phyloP scores from a whole-genome alignment of 139 green algal genomes.

The Picochlorum sp. region DNA sequence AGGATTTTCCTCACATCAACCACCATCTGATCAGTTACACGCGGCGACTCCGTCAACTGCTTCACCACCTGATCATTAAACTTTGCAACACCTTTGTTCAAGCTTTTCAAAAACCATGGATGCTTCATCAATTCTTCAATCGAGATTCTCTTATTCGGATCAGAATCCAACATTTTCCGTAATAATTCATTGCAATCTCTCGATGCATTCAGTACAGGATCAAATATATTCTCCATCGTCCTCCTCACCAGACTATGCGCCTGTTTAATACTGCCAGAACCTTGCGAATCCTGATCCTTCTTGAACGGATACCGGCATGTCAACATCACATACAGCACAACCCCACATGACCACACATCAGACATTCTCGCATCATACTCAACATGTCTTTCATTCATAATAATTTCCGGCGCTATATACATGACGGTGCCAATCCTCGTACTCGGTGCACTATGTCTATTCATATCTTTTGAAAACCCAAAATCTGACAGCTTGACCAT shows the following conservation, averaged over 20 bases:
- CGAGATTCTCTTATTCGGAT: slow-evolving; percentile 6
- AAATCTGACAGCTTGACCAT: slow-evolving; percentile 38
- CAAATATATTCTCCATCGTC: neutral
- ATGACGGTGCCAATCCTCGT: slow-evolving; percentile 45
- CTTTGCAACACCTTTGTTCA: slow-evolving; percentile 12
- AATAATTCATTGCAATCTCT: slow-evolving; percentile 2
- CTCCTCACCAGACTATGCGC: neutral
- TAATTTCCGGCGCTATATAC: slow-evolving; percentile 95
- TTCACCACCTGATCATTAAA: slow-evolving; percentile 27
- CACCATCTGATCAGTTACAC: neutral
- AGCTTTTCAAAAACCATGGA: slow-evolving; percentile 41
- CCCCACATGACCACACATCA: slow-evolving; percentile 94
- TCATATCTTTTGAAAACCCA: slow-evolving; percentile 14
- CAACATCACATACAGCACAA: slow-evolving; percentile 97
- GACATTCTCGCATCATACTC: slow-evolving; percentile 77
- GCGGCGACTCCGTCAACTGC: neutral
- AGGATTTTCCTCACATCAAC: neutral
- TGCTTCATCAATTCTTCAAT: slow-evolving; percentile 33
- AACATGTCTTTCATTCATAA: slow-evolving; percentile 61
- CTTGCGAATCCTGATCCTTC: slow-evolving; percentile 48
- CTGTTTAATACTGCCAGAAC: neutral
- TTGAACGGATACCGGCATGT: slow-evolving; percentile 88
- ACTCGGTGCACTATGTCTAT: slow-evolving; percentile 8
- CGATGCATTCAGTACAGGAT: neutral
- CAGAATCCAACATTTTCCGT: neutral